phyloP scores from a whole-genome alignment of 208 protist species.

The Leishmania tarentolae region DNA sequence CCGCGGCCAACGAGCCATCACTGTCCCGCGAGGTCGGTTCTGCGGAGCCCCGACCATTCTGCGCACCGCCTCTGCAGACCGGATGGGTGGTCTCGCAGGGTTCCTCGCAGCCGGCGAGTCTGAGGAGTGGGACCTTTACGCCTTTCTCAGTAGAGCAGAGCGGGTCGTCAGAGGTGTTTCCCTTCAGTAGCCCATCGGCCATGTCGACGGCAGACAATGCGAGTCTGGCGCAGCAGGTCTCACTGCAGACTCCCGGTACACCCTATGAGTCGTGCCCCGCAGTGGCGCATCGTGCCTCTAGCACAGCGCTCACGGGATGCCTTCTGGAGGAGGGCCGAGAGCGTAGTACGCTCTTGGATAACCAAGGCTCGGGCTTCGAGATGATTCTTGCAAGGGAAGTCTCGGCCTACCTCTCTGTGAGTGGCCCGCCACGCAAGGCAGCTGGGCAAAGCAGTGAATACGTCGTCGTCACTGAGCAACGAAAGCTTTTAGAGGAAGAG shows the following conservation, averaged over 20 bases:
- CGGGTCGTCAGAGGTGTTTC: neutral
- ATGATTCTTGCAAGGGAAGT: constrained; percentile 30
- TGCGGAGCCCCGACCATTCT: neutral
- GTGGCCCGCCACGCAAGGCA: constrained; percentile 3
- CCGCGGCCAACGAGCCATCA: neutral
- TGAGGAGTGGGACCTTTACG: neutral
- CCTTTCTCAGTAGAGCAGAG: too few relatives aligned
- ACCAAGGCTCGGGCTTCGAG: constrained; percentile 17
- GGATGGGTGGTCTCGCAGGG: neutral
- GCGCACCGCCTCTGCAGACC: neutral
- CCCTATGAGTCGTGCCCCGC: constrained; percentile 4
- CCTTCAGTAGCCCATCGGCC: too few relatives aligned
- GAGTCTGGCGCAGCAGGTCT: neutral
- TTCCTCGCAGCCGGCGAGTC: neutral
- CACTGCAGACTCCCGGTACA: constrained; percentile 1
- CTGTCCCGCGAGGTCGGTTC: neutral
- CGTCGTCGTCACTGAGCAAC: constrained; percentile 1
- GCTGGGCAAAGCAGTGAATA: constrained; percentile 16
- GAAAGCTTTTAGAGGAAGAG: constrained; percentile 12
- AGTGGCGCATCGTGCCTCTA: constrained; percentile 6
- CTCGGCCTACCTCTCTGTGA: constrained; percentile 19
- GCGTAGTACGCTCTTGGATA: constrained; percentile 17
- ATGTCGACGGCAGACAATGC: neutral
- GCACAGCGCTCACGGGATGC: neutral
- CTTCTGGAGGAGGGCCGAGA: constrained; percentile 28